These are phyloP conservation scores for Pterocarpus santalinus DNA, from an alignment of 306 rosid species.

Conservation along the genomic window DNA sequence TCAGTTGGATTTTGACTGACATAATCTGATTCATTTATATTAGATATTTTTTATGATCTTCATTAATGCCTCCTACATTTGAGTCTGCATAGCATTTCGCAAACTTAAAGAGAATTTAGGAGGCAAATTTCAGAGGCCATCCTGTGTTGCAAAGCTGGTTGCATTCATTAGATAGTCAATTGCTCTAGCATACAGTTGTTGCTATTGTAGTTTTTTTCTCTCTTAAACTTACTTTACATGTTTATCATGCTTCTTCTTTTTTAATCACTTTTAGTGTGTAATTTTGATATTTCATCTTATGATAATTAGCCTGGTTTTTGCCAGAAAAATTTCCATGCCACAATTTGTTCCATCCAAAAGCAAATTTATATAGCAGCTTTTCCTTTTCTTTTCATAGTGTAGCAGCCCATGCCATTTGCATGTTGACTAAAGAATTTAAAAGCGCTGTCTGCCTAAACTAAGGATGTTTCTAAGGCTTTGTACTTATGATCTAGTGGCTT, in stretches of 20 bases:
- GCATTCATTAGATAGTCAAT: constrained; percentile 18
- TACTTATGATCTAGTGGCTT: constrained; percentile 36
- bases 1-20: constrained; percentile 24
- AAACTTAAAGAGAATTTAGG: not conserved
- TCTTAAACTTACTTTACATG: not conserved
- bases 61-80: constrained; percentile 6
- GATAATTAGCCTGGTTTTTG: constrained; percentile 14
- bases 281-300: not conserved
- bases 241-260: constrained; percentile 28
- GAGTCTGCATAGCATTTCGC: constrained; percentile 11
- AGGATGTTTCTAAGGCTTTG: constrained; percentile 6
- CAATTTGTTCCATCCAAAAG: constrained; percentile 4
- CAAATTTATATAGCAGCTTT: constrained; percentile 3
- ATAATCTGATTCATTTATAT: constrained; percentile 15
- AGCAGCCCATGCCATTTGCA: constrained; percentile 28
- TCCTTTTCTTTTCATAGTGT: constrained; percentile 38
- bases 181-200: constrained; percentile 22
- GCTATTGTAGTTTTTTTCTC: not conserved
- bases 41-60: not conserved
- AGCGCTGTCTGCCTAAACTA: not conserved
- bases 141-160: not conserved
- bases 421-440: constrained; percentile 17
- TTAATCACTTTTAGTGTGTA: not conserved
- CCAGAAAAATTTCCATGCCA: constrained; percentile 4
- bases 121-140: constrained; percentile 8